Base-by-base conservation (phyloP, 2,329 filamentous ascomycete genomes). In the Teratosphaeria pseudoeucalypti region DNA sequence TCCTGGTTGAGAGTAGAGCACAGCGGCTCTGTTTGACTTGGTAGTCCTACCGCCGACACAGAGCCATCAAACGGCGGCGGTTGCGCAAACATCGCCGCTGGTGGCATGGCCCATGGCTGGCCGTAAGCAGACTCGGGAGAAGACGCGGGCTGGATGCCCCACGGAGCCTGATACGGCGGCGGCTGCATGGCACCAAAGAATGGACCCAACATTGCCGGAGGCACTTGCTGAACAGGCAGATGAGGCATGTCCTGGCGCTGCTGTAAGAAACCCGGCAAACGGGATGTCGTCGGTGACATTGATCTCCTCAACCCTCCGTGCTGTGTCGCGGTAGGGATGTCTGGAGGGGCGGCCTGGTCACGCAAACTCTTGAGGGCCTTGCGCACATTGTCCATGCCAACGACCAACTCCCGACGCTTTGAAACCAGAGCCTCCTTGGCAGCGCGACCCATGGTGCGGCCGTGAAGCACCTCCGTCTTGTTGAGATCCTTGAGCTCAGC, bases 401-500 rank as follows among this genome's bases (percentile, higher is more conserved):
- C 64, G 56, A 73, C 68, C 26, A 74, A 64, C 49, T 72, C 68
- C 29, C 69, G 67, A 47, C 72, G 72, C 60, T 68, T 70, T 34
- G 65, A 62, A 37, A 72, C 60, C 9, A 75, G 66, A 39, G 67
- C 67, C 10, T 68, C 64, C 61, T 66, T 71, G 34, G 70, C 67
- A 47, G 60, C 62, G 56, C 66, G 67, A 34, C 62, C 60, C 70
- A 75, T 70, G 12, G 64, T 64, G 43, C 66, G 65, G 34, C 70
- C 68, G 56, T 73, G 69, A 26, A 73, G 64, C 27, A 72, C 73
- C 58, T 74, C 73, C 2, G 67, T 68, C 64, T 73, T 73, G 67
- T 74, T 67, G 39, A 75, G 61, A n/a, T 70, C 67, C 60, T 67
- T 73, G 26, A 67, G 63, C 64, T 74, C 71, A 37, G 68, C 62